Evolutionary conservation across 2,329 filamentous ascomycete species (phyloP).

Genomic region (Macrophomina pseudophaseolina): DNA sequence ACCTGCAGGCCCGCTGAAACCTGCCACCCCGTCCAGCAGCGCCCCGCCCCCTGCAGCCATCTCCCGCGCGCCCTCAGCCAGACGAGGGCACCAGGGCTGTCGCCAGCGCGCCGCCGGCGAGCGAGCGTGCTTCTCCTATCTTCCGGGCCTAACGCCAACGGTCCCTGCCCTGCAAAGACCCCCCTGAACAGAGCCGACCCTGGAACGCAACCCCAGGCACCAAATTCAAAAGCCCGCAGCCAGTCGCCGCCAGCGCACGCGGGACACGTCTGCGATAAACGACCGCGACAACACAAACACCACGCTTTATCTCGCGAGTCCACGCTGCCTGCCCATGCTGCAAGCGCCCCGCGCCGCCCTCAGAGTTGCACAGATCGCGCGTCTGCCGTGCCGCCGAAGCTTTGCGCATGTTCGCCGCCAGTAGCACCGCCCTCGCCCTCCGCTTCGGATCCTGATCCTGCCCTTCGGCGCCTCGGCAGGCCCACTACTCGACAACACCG

Average conservation of each 20-base stretch:
- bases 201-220: constrained; percentile 21
- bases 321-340: constrained; percentile 18
- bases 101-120: background rate
- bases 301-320: background rate
- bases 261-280: constrained; percentile 18
- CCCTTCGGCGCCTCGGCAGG: constrained; percentile 16
- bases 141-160: constrained; percentile 24
- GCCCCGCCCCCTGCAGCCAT: constrained; percentile 17
- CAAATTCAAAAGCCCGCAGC: constrained; percentile 23
- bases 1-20: constrained; percentile 9
- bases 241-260: constrained; percentile 24
- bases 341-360: background rate
- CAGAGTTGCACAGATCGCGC: constrained; percentile 25
- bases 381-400: constrained; percentile 22
- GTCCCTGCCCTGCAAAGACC: constrained; percentile 14
- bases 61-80: background rate
- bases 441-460: constrained; percentile 18
- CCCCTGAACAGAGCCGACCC: constrained; percentile 22
- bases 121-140: constrained; percentile 21
- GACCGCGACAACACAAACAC: constrained; percentile 12
- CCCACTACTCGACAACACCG: background rate
- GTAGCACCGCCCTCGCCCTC: constrained; percentile 22
- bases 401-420: constrained; percentile 24
- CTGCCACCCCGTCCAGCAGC: background rate
- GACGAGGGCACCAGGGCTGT: background rate